Evolutionary conservation across 1,284 basidiomycete species (phyloP), one percentile per base, ranked within the genome.

Genomic region (Microbotryum scabiosae): DNA sequence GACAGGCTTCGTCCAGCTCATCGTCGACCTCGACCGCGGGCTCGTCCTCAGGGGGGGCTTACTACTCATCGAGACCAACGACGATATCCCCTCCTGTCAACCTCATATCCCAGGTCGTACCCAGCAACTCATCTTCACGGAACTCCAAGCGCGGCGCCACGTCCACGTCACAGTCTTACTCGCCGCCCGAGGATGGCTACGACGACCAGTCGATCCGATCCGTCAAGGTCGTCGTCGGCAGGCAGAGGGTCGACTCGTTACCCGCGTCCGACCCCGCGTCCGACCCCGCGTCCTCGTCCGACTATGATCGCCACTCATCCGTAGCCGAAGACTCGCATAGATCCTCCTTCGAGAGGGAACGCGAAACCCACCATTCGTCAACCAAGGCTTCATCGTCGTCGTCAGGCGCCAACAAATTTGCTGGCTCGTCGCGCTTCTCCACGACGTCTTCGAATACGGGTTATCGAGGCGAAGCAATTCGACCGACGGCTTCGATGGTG

Each of bases 181-280:
- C 20, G 7, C 28, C 47, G 60, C 32, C 28, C 12, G 46, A 50
- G 21, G 14, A 54, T 26, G 52, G 30, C 14, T 56, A 55, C 3
- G 62, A 67, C 43, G 23, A 32, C 18, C 46, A 51, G 30, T 59
- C 57, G 0, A 60, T 60, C 30, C 53, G 64, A n/a, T 68, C 66
- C 2, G 61, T 68, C 18, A 32, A 21, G 30, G 51, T 32, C 47
- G 51, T 32, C 47, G 20, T 36, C 28, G 44, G 25, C 46, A 43
- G 20, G 21, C 21, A 46, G 23, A 25, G 51, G 28, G 32, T 41
- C 49, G 62, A 28, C 47, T 54, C 21, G 60, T 45, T 4, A 46
- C 46, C 50, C 16, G 44, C 59, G 3, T 58, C 62, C 36, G 36
- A 41, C 16, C 36, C 47, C 21, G 21, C 51, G 18, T 52, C 51